A percentile compares a stretch with the other conserved stretches of the same genome.
Evolutionary conservation across 129 eudicot species (phyloP).

Genomic region (Escallonia herrerae): DNA sequence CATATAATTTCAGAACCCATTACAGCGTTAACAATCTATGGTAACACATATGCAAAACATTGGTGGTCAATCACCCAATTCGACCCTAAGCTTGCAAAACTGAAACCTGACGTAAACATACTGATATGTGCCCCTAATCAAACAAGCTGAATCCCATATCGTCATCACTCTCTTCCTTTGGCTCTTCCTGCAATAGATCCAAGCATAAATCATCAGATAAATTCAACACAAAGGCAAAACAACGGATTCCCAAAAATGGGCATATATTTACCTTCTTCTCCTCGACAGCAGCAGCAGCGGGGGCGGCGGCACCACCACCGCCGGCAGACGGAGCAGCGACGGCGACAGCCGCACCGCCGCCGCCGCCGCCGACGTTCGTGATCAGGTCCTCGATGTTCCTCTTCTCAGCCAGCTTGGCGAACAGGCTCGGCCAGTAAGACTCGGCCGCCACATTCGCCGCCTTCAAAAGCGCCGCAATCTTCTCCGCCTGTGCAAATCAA

Average conservation of each 20-base stretch:
- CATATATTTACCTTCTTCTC: conserved; percentile 12
- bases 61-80: too few species aligned
- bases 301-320: too few species aligned
- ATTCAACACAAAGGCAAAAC: not conserved
- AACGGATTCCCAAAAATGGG: not conserved
- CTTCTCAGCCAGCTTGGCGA: conserved; percentile 12
- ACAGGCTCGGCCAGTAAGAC: conserved; percentile 12
- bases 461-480: conserved; percentile 3
- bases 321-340: too few species aligned
- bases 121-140: not conserved
- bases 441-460: not conserved
- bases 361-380: conserved; percentile 16
- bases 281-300: not conserved
- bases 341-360: not conserved
- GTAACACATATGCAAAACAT: too few species aligned
- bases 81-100: too few species aligned
- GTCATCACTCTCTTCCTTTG: conserved; percentile 5
- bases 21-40: too few species aligned
- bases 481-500: not conserved
- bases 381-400: conserved; percentile 5
- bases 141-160: conserved; percentile 3
- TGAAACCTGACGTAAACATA: not conserved
- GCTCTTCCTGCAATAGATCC: not conserved
- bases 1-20: too few species aligned
- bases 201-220: not conserved